Percentiles rank a stretch among this genome's conserved stretches.
Conservation (phyloP, 805 yeast genomes). For the Saturnispora gosingensis region DNA sequence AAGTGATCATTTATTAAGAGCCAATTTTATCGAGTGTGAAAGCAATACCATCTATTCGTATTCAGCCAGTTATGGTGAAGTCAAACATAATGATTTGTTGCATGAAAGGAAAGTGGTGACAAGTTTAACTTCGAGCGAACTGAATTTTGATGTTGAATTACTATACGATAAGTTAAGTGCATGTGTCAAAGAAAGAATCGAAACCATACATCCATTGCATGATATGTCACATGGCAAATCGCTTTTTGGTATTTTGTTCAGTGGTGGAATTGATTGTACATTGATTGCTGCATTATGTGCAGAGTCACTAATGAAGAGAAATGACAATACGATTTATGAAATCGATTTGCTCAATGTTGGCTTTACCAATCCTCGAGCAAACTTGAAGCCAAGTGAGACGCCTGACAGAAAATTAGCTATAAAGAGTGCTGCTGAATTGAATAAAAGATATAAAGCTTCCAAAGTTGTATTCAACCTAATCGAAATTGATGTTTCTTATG, state of each 20-base stretch:
- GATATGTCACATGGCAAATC: constrained; percentile 19
- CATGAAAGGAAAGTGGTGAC: neutral
- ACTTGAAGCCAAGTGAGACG: constrained; percentile 47
- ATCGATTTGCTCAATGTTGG: constrained; percentile 88
- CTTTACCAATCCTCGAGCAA: constrained; percentile 80
- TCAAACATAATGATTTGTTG: constrained; percentile 12
- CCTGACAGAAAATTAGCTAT: constrained; percentile 79
- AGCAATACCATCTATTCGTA: constrained; percentile 42
- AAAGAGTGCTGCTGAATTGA: constrained; percentile 48
- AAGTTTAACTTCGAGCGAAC: neutral
- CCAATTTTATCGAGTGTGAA: constrained; percentile 42
- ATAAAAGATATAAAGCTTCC: constrained; percentile 32
- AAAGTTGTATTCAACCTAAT: constrained; percentile 37
- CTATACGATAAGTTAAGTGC: constrained; percentile 26
- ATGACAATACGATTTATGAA: constrained; percentile 14
- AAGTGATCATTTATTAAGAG: constrained; percentile 16
- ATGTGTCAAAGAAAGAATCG: constrained; percentile 43
- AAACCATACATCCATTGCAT: constrained; percentile 51
- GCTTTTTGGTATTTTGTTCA: constrained; percentile 58
- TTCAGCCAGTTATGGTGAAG: constrained; percentile 19
- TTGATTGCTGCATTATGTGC: constrained; percentile 53
- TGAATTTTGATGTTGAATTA: constrained; percentile 4
- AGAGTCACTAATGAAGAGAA: constrained; percentile 18
- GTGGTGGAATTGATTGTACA: constrained; percentile 95
- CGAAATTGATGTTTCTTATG: constrained; percentile 67